These are phyloP conservation scores for Coprinellus micaceus DNA, from an alignment of 768 basidiomycete species.

Conservation along the genomic window DNA sequence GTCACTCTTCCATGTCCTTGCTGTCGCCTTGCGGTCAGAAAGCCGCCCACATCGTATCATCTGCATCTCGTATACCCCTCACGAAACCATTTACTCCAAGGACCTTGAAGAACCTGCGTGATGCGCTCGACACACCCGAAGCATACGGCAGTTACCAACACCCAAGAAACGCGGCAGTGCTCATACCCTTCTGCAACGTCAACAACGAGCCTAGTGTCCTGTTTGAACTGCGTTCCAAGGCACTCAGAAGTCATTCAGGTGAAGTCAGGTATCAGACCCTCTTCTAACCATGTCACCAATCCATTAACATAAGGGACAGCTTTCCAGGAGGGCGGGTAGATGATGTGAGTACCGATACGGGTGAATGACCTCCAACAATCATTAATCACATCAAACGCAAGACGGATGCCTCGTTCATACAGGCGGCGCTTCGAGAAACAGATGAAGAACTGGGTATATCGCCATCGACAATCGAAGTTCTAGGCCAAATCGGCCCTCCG, in stretches of 20 bases:
- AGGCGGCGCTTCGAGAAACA: slow-evolving; percentile 68
- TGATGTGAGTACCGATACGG: slow-evolving; percentile 36
- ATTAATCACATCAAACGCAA: slow-evolving; percentile 23
- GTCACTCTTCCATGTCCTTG: background rate
- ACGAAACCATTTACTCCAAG: slow-evolving; percentile 39
- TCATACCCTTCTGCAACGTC: slow-evolving; percentile 79
- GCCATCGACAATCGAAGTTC: slow-evolving; percentile 57
- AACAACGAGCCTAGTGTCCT: slow-evolving; percentile 61
- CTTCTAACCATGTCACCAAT: background rate
- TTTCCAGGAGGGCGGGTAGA: slow-evolving; percentile 76
- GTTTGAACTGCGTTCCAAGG: slow-evolving; percentile 65
- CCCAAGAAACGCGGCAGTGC: slow-evolving; percentile 56
- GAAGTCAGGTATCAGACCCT: slow-evolving; percentile 61
- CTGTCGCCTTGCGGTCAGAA: too few relatives aligned
- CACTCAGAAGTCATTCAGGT: slow-evolving; percentile 69
- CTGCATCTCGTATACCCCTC: slow-evolving; percentile 24
- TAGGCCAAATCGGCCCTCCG: slow-evolving; percentile 63
- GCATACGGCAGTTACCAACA: slow-evolving; percentile 13
- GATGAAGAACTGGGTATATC: slow-evolving; percentile 68
- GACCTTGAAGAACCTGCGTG: slow-evolving; percentile 29
- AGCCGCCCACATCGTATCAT: slow-evolving; percentile 5
- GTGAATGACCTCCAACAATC: slow-evolving; percentile 1
- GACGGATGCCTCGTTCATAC: slow-evolving; percentile 51
- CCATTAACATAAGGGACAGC: slow-evolving; percentile 31
- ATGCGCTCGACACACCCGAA: slow-evolving; percentile 15